Percentiles rank a stretch among this genome's conserved stretches.
Evolutionary conservation across 805 yeast genomes (phyloP).

Genomic region (Barnettozyma siamensis): DNA sequence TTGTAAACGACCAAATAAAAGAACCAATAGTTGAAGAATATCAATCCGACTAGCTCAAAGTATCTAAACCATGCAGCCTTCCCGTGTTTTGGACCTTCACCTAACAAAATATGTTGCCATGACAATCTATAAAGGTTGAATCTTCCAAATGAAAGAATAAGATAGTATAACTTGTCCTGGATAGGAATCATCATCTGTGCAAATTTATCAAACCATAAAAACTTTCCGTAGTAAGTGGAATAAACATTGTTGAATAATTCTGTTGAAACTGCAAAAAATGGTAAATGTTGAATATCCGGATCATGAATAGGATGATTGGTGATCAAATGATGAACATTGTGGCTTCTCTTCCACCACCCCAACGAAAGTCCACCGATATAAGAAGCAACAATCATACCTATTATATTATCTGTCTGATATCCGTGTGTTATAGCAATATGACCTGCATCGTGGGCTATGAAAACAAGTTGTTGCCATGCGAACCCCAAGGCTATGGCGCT

Average conservation of each 20-base stretch:
- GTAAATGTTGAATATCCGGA: constrained; percentile 90
- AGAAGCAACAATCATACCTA: constrained; percentile 70
- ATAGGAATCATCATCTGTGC: constrained; percentile 55
- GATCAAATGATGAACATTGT: constrained; percentile 85
- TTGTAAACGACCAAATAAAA: constrained; percentile 57
- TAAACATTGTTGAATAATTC: constrained; percentile 62
- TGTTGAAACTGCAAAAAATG: constrained; percentile 82
- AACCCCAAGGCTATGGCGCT: constrained; percentile 66
- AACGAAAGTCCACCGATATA: constrained; percentile 82
- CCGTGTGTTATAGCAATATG: constrained; percentile 80
- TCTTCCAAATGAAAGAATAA: constrained; percentile 75
- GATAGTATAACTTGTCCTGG: constrained; percentile 71
- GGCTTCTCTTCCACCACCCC: constrained; percentile 95
- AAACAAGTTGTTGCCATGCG: constrained; percentile 87
- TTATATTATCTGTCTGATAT: constrained; percentile 66
- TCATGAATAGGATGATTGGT: constrained; percentile 94
- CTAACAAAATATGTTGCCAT: constrained; percentile 69
- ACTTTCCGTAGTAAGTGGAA: constrained; percentile 73
- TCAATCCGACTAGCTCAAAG: constrained; percentile 65
- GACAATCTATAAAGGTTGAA: constrained; percentile 79
- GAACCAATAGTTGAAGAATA: constrained; percentile 75
- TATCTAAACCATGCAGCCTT: constrained; percentile 84
- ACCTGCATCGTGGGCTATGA: constrained; percentile 88
- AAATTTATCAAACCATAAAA: constrained; percentile 58
- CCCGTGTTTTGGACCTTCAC: constrained; percentile 75